These are phyloP conservation scores for Podosphaera xanthii DNA, from an alignment of 2,329 filamentous ascomycete genomes.

Conservation along the genomic window DNA sequence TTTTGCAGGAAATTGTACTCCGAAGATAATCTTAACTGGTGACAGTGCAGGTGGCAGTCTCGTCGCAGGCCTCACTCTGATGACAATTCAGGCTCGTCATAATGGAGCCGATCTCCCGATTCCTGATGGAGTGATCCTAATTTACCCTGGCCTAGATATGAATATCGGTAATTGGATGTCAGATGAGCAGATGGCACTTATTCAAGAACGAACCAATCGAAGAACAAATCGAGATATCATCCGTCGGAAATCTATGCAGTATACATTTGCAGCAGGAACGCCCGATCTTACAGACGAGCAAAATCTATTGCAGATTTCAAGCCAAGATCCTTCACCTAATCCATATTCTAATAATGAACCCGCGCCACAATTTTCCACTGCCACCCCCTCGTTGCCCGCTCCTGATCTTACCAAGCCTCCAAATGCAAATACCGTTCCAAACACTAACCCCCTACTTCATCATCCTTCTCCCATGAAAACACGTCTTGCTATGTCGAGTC, in stretches of 20 bases:
- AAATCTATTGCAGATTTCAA: conserved; percentile 3
- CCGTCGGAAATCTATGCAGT: conserved; percentile 70
- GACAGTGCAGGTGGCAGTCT: conserved; percentile 71
- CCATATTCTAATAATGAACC: conserved; percentile 8
- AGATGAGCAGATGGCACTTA: conserved; percentile 88
- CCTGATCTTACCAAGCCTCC: conserved; percentile 1
- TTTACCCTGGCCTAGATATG: conserved; percentile 85
- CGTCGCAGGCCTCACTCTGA: conserved; percentile 59
- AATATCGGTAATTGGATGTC: conserved; percentile 99
- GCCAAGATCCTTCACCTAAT: background rate
- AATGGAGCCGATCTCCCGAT: conserved; percentile 37
- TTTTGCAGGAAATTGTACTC: conserved; percentile 39
- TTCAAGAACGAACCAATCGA: conserved; percentile 58
- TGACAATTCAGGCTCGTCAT: conserved; percentile 60
- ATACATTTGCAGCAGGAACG: conserved; percentile 62
- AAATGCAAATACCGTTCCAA: background rate
- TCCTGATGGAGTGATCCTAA: conserved; percentile 61
- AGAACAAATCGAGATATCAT: conserved; percentile 61
- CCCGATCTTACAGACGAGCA: conserved; percentile 57
- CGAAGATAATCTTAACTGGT: conserved; percentile 50
- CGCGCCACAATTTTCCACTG: conserved; percentile 11
- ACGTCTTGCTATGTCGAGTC: conserved; percentile 80
- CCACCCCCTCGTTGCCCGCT: conserved; percentile 5
- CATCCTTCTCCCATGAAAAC: conserved; percentile 44
- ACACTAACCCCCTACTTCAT: conserved; percentile 20